Evolutionary conservation across 305 asterid species (phyloP).

Genomic region (Solanum hybrid): DNA sequence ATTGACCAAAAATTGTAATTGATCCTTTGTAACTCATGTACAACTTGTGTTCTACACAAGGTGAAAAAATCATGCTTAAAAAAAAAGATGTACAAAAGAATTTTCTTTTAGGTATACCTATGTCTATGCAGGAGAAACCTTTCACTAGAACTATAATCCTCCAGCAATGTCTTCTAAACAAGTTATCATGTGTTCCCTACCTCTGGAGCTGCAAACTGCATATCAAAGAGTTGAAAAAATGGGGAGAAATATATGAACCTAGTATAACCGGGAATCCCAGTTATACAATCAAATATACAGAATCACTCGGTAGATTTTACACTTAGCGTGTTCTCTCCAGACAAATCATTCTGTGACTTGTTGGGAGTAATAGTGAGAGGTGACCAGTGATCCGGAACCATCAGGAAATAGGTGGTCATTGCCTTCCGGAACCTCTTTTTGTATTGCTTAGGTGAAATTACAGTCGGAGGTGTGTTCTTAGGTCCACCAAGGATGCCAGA

Average conservation of each 20-base stretch:
- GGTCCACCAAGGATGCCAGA: slow-evolving; percentile 75
- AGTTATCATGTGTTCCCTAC: neutral
- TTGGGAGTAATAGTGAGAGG: slow-evolving; percentile 43
- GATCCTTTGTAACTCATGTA: neutral
- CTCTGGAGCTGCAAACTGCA: slow-evolving; percentile 14
- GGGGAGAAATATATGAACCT: slow-evolving; percentile 14
- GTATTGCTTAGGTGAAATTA: slow-evolving; percentile 64
- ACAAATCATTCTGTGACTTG: slow-evolving; percentile 53
- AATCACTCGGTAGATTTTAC: slow-evolving; percentile 23
- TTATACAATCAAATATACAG: slow-evolving; percentile 3
- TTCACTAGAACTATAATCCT: neutral
- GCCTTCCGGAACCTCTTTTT: slow-evolving; percentile 75
- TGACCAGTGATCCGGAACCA: slow-evolving; percentile 80
- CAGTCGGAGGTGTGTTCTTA: slow-evolving; percentile 53
- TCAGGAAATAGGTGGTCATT: slow-evolving; percentile 59
- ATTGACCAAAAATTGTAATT: neutral
- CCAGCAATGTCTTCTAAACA: neutral
- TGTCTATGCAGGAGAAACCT: neutral
- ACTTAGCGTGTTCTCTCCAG: slow-evolving; percentile 31
- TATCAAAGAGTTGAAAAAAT: slow-evolving; percentile 35
- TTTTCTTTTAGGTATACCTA: neutral
- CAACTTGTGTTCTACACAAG: neutral
- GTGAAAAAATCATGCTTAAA: neutral
- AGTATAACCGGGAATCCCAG: slow-evolving; percentile 6
- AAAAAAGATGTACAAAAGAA: neutral